Evolutionary conservation across 441 rosid species (phyloP), one percentile per base, ranked within the genome.

Genomic region (Gossypium lobatum): DNA sequence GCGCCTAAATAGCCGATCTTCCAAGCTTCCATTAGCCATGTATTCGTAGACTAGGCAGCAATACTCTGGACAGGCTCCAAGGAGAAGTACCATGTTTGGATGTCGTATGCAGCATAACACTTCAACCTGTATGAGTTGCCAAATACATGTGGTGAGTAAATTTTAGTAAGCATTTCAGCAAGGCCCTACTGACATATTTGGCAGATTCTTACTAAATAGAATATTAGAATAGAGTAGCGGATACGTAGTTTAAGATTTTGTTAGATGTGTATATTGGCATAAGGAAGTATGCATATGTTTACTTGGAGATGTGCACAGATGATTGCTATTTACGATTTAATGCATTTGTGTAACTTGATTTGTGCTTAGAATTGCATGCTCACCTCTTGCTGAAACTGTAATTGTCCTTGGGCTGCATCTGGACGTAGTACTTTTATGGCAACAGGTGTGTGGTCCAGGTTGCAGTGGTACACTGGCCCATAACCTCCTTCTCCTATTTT

Each of bases 401-500:
- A 75, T 72, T 85, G 80, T 20, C 97, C 98, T 81, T 92, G 97
- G 72, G 86, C 86, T 0, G 97, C 97, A 46, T 92, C 98, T 26
- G 95, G 88, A 23, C 92, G 84, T 28, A 94, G 82, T 61, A 91
- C 97, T 86, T 91, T 94, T 39, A 92, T 71, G 6, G 98, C 97
- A 25, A 91, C 97, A 0, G 86, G 82, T 2, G 98, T 94, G 59
- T 86, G 91, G 77, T 92, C 91, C 68, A 94, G 77, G 34, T 73
- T 60, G 54, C 90, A 79, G 74, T 71, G 83, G 83, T 81, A 94
- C 20, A 92, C 98, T 23, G 98, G 97, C 13, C 97, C 97, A 67
- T 92, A 92, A 42, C 98, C 98, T 53, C 98, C 97, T 88, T 89
- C 98, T 37, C 98, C 98, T 5, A 94, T 83, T 85, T 89, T 92